phyloP scores from a whole-genome alignment of 768 basidiomycete species.

The Leucocoprinus leucothites region DNA sequence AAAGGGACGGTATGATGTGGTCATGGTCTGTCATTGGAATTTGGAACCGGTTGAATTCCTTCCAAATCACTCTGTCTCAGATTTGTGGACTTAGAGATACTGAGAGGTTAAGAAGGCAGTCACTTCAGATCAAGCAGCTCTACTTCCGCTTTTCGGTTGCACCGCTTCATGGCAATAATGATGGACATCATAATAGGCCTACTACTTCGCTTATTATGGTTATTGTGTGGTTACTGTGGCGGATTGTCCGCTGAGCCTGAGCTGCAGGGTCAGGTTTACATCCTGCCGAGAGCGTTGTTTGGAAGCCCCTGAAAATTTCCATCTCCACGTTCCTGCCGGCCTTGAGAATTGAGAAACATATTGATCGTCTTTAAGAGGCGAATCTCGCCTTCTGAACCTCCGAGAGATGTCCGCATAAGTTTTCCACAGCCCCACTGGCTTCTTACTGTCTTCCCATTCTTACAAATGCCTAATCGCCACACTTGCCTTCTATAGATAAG shows the following conservation, averaged over 20 bases:
- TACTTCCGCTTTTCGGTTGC: too few relatives aligned
- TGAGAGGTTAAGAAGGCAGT: not conserved
- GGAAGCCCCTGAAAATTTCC: not conserved
- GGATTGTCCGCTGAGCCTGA: too few relatives aligned
- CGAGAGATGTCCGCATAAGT: not conserved
- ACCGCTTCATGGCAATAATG: too few relatives aligned
- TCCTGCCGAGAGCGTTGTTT: not conserved
- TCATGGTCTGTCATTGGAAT: too few relatives aligned
- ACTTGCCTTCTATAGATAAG: too few relatives aligned
- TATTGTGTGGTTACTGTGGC: too few relatives aligned
- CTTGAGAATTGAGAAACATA: not conserved
- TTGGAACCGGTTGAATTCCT: not conserved
- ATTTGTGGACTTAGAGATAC: not conserved
- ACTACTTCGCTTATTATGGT: too few relatives aligned
- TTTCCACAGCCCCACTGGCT: not conserved
- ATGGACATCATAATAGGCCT: too few relatives aligned
- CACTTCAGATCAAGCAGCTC: too few relatives aligned
- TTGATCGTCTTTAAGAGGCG: not conserved
- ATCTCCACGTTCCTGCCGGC: constrained; percentile 3
- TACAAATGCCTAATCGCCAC: not conserved
- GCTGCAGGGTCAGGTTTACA: not conserved
- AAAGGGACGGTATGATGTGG: not conserved
- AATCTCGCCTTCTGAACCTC: not conserved
- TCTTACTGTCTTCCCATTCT: not conserved
- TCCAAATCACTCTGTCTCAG: not conserved